Evolutionary conservation across 140 eudicot genomes (phyloP).

Genomic region (Stevia rebaudiana): DNA sequence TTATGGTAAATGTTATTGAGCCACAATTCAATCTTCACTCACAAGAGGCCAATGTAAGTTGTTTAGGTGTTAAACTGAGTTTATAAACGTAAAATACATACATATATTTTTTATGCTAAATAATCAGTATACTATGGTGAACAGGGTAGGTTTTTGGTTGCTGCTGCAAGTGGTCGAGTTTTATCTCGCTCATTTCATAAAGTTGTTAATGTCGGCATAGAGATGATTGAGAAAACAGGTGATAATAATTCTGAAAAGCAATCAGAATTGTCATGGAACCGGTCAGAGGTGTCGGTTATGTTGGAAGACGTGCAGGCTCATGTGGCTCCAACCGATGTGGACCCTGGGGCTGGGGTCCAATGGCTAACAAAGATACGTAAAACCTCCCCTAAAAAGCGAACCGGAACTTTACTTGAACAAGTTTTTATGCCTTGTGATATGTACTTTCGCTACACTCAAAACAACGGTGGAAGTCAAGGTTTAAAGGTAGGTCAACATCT

Average conservation of each 20-base stretch:
- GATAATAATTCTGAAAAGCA: conserved; percentile 42
- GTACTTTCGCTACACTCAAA: conserved; percentile 78
- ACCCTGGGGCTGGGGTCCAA: conserved; percentile 96
- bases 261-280: conserved; percentile 83
- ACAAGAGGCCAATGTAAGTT: conserved; percentile 81
- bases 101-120: not conserved
- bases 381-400: conserved; percentile 90
- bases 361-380: conserved; percentile 85
- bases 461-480: conserved; percentile 76
- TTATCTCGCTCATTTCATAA: conserved; percentile 86
- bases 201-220: conserved; percentile 65
- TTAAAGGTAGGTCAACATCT: conserved; percentile 46
- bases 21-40: conserved; percentile 99
- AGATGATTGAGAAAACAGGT: conserved; percentile 71
- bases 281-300: conserved; percentile 82
- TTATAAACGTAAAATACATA: not conserved
- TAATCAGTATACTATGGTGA: conserved; percentile 9
- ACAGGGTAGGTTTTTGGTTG: conserved; percentile 96
- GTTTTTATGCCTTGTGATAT: conserved; percentile 96
- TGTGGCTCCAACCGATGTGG: conserved; percentile 99
- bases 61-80: not conserved
- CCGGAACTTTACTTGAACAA: conserved; percentile 89
- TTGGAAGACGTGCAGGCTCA: conserved; percentile 97
- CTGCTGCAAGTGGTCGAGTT: conserved; percentile 95
- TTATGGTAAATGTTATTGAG: conserved; percentile 88